Base-by-base conservation (phyloP, 768 basidiomycete genomes). In the Fomitopsis serialis region DNA sequence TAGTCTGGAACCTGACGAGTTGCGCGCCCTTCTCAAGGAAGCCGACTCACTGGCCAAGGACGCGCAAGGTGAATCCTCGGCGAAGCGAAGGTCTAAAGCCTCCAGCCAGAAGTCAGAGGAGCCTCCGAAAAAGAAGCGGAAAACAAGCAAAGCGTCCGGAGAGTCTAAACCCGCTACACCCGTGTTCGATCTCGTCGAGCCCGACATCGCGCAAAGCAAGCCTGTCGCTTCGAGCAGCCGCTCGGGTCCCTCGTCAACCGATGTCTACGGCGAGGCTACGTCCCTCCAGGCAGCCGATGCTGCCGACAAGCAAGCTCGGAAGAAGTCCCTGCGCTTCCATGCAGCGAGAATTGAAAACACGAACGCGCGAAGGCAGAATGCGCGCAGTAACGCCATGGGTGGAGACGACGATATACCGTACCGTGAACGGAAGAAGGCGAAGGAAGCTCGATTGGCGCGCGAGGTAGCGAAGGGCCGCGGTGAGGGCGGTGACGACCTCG, bases 401-500 rank as follows among this genome's bases (percentile, higher is more conserved):
- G 97, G 97, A 17, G 97, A 99, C 65, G 96, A 98, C 62, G 97
- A 99, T 64, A 76, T 98, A 45, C 97, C 97, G 17, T 92, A 95
- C 63, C 79, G 84, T 42, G 89, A 92, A 63, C 74, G 86, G 46
- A 77, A 76, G 70, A 85, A 80, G 65, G 81, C 82, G 54, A 77
- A 74, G 58, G 84, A 88, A 53, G 71, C 71, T 27, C 75, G 80
- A 47, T 57, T 78, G 48, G 77, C 76, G 48, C 80, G 76, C 65
- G 85, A 84, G 66, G 73, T 74, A 17, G 75, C 75, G 45, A 71
- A 67, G 42, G 71, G 74, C 44, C 66, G 72, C 42, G 75, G 73
- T 42, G 75, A 77, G 63, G 82, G 79, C 19, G 89, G 87, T 2
- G 85, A 76, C 27, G 87, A 89, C 60, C 68, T 91, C 60, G 81